phyloP scores from a whole-genome alignment of 345 rosid species.

The Geranium rotundifolium region DNA sequence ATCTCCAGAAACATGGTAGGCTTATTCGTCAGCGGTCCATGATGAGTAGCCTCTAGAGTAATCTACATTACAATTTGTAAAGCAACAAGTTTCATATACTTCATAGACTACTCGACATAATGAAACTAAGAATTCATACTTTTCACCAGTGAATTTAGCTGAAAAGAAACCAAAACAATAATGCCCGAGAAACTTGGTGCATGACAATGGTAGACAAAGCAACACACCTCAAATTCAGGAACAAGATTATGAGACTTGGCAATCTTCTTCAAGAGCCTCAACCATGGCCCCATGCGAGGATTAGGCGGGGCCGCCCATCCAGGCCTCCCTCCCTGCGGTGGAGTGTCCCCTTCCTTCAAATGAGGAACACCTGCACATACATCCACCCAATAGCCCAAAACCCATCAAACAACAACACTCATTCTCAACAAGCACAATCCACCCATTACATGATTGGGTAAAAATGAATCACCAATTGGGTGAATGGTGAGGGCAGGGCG shows the following conservation, averaged over 20 bases:
- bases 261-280: slow-evolving; percentile 55
- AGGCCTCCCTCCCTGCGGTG: slow-evolving; percentile 82
- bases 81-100: no score
- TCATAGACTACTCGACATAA: no score
- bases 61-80: slow-evolving; percentile 29
- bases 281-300: slow-evolving; percentile 91
- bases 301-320: slow-evolving; percentile 88
- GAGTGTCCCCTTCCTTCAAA: slow-evolving; percentile 58
- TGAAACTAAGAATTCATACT: neutral
- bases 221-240: slow-evolving; percentile 89
- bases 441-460: neutral
- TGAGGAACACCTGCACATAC: slow-evolving; percentile 61
- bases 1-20: slow-evolving; percentile 91
- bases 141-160: neutral
- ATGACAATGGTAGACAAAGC: neutral
- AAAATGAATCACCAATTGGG: slow-evolving; percentile 51
- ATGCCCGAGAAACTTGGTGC: neutral
- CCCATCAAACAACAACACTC: no score
- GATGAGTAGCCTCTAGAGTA: slow-evolving; percentile 91
- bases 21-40: slow-evolving; percentile 73
- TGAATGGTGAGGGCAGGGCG: slow-evolving; percentile 90
- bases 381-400: neutral
- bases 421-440: no score
- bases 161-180: neutral
- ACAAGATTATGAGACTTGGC: slow-evolving; percentile 59